These are phyloP conservation scores for Spathaspora sp. DNA, from an alignment of 805 yeast species.

Conservation along the genomic window DNA sequence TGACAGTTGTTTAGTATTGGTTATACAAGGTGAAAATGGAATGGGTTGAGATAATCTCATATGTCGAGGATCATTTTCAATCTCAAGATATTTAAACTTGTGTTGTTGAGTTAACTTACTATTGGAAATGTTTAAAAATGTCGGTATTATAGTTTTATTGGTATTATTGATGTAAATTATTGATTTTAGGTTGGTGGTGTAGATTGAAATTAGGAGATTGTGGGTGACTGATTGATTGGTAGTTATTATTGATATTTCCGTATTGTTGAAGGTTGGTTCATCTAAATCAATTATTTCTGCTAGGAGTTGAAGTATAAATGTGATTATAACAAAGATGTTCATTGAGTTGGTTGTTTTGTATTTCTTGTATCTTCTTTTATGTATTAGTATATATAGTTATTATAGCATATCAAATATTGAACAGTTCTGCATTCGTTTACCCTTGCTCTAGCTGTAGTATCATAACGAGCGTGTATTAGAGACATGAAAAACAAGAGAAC, in stretches of 20 bases:
- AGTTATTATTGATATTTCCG: background rate
- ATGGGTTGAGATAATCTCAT: background rate
- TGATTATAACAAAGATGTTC: background rate
- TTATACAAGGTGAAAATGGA: constrained; percentile 3
- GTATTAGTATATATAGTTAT: background rate
- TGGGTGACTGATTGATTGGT: background rate
- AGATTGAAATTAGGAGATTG: background rate
- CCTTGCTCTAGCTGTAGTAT: no score
- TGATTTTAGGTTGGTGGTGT: constrained; percentile 1
- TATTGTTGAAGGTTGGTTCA: background rate
- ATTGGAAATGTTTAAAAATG: background rate
- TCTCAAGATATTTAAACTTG: background rate
- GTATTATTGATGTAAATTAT: constrained; percentile 1
- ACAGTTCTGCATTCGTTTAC: no score
- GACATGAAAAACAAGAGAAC: no score
- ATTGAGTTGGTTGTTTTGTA: background rate
- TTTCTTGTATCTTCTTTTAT: background rate
- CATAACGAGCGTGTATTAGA: no score
- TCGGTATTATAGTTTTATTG: constrained; percentile 5
- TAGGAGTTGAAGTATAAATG: background rate
- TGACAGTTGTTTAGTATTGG: background rate
- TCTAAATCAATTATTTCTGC: constrained; percentile 1
- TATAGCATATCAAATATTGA: background rate
- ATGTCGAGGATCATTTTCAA: background rate
- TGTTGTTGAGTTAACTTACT: background rate